Evolutionary conservation across 2,329 filamentous ascomycete genomes (phyloP).

Genomic region (Leptographium flavum): DNA sequence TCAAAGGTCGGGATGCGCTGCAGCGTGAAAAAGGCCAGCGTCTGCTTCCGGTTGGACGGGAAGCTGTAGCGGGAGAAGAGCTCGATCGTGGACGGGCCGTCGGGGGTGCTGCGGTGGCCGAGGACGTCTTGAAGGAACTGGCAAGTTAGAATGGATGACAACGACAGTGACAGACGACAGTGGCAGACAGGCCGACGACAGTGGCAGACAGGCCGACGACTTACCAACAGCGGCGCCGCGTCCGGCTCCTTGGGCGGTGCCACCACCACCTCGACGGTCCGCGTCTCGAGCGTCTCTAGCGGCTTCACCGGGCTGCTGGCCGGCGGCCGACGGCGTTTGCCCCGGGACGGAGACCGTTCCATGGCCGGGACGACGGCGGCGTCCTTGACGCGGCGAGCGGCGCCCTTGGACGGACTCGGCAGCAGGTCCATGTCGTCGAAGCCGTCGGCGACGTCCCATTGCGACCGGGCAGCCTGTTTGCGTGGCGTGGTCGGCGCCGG

Average conservation of each 20-base stretch:
- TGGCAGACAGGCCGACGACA: too few relatives aligned
- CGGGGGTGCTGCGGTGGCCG: constrained; percentile 41
- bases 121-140: constrained; percentile 50
- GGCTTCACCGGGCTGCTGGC: constrained; percentile 53
- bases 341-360: constrained; percentile 48
- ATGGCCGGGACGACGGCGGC: constrained; percentile 28
- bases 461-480: constrained; percentile 29
- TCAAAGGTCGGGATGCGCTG: constrained; percentile 49
- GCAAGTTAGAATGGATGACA: constrained; percentile 13
- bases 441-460: constrained; percentile 53
- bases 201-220: constrained; percentile 9
- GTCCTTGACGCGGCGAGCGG: constrained; percentile 23
- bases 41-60: constrained; percentile 49
- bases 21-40: constrained; percentile 53
- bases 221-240: constrained; percentile 29
- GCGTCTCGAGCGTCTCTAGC: constrained; percentile 43
- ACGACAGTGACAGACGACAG: background rate
- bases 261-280: constrained; percentile 11
- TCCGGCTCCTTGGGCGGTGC: background rate
- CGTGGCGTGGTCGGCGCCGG: constrained; percentile 38
- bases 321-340: constrained; percentile 54
- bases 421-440: constrained; percentile 56
- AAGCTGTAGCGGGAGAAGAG: constrained; percentile 49
- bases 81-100: constrained; percentile 51
- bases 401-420: constrained; percentile 37